Evolutionary conservation across 2,329 filamentous ascomycete genomes (phyloP), one percentile per base, ranked within the genome.

Genomic region (Arthrocladium fulminans): DNA sequence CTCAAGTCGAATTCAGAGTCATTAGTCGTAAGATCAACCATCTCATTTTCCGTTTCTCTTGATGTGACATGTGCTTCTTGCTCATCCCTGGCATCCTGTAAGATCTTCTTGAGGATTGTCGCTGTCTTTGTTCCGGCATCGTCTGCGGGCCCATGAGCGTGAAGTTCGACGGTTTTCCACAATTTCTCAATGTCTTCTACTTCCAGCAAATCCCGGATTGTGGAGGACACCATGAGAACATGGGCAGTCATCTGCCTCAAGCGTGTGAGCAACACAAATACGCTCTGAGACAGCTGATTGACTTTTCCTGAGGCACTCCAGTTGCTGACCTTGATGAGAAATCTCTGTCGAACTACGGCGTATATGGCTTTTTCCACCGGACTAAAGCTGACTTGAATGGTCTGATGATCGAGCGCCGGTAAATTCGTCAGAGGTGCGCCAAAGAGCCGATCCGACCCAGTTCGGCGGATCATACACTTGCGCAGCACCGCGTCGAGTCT

Each of bases 391-490:
- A 77, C 62, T 52, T 58, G 61, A 3, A 69, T 55, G 0, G 69
- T 69, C 15, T 45, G 3, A 45, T 75, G 66, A 6, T 63, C 63
- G 0, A 78, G 71, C 12, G 63, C 60, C 0, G 78, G 79, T 0
- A 82, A 65, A 7, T 70, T 73, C 13, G 81, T 59, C 1, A 83
- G 72, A 0, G 75, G 73, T 0, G 68, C 63, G 1, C 70, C 67
- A 51, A 81, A 75, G 13, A 81, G 65, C 0, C 61, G 69, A 47
- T 77, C 74, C 1, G 62, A 61, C 59, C 80, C 76, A 0, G 76
- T 80, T 4, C 76, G 68, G 3, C 77, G 67, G 13, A 77, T 67
- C 71, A 81, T 76, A 46, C 76, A 70, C 3, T 57, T 51, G 41
- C 59, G 54, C 2, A 68, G 52, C 3, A 63, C 50, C 20, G 59